Percentiles rank a stretch among this genome's conserved stretches.
These are phyloP conservation scores for Microdochium paspali DNA, from an alignment of 2,329 filamentous ascomycete species.

Conservation along the genomic window DNA sequence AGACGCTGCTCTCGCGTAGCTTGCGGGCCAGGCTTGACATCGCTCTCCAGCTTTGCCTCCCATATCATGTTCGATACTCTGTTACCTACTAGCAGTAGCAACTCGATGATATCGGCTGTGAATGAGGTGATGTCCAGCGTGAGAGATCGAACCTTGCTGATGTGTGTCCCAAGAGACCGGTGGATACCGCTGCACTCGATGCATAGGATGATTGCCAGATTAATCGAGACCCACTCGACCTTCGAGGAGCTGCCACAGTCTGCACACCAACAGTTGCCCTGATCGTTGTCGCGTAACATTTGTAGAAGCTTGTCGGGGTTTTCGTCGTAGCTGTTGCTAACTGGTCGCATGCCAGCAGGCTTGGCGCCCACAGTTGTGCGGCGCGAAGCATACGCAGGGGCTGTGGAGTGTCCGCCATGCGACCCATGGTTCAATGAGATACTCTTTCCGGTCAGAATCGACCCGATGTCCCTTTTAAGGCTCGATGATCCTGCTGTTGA, in stretches of 20 bases:
- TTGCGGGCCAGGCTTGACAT: conserved; percentile 63
- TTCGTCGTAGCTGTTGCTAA: conserved; percentile 68
- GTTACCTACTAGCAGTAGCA: conserved; percentile 86
- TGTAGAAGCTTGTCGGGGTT: conserved; percentile 80
- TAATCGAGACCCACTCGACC: conserved; percentile 98
- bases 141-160: conserved; percentile 91
- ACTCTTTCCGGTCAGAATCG: conserved; percentile 86
- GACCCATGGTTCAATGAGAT: conserved; percentile 50
- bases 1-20: conserved; percentile 83
- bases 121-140: conserved; percentile 95
- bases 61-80: conserved; percentile 93
- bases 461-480: conserved; percentile 78
- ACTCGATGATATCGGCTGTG: conserved; percentile 91
- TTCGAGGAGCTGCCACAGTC: conserved; percentile 88
- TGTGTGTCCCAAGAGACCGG: conserved; percentile 90
- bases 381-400: conserved; percentile 55
- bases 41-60: conserved; percentile 74
- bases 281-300: conserved; percentile 78
- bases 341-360: conserved; percentile 59
- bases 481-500: conserved; percentile 40
- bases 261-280: conserved; percentile 88
- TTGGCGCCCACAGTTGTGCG: conserved; percentile 88
- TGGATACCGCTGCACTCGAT: conserved; percentile 98
- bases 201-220: conserved; percentile 89
- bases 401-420: conserved; percentile 40